These are phyloP conservation scores for Saccharomycopsis guyanensis DNA, from an alignment of 805 yeast genomes.

Conservation along the genomic window DNA sequence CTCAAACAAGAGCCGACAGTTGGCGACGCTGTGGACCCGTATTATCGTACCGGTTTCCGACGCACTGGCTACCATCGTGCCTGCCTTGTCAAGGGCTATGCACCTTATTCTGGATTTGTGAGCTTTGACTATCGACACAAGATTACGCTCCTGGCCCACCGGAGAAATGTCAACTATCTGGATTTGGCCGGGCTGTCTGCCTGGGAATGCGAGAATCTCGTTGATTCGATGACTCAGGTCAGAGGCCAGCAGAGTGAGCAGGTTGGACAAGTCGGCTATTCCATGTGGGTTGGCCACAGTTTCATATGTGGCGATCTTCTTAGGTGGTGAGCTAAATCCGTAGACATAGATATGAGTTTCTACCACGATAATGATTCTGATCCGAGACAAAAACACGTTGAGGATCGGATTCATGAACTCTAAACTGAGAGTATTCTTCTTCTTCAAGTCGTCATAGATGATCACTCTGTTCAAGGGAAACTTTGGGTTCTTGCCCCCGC, in stretches of 20 bases:
- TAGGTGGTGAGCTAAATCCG: slow-evolving; percentile 77
- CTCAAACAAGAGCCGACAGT: slow-evolving; percentile 67
- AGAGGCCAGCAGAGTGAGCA: slow-evolving; percentile 1
- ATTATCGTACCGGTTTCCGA: slow-evolving; percentile 78
- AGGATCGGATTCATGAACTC: slow-evolving; percentile 73
- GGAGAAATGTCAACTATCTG: slow-evolving; percentile 72
- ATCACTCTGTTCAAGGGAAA: slow-evolving; percentile 73
- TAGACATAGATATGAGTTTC: slow-evolving; percentile 62
- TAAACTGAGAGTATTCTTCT: slow-evolving; percentile 60
- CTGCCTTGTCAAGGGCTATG: slow-evolving; percentile 54
- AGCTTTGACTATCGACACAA: slow-evolving; percentile 66
- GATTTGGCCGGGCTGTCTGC: slow-evolving; percentile 54
- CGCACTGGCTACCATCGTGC: slow-evolving; percentile 70
- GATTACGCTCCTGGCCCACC: slow-evolving; percentile 51
- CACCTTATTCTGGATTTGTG: slow-evolving; percentile 62
- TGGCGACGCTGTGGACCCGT: slow-evolving; percentile 60
- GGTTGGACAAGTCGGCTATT: slow-evolving; percentile 44
- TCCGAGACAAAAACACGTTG: slow-evolving; percentile 66
- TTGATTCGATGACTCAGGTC: slow-evolving; percentile 6
- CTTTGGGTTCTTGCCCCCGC: slow-evolving; percentile 78
- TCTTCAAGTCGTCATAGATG: slow-evolving; percentile 88
- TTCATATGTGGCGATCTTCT: slow-evolving; percentile 53
- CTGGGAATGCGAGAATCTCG: slow-evolving; percentile 67
- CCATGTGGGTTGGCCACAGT: slow-evolving; percentile 59
- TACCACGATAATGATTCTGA: slow-evolving; percentile 66